Evolutionary conservation across 768 basidiomycete species (phyloP).

Genomic region (Leccinum truebloodii): DNA sequence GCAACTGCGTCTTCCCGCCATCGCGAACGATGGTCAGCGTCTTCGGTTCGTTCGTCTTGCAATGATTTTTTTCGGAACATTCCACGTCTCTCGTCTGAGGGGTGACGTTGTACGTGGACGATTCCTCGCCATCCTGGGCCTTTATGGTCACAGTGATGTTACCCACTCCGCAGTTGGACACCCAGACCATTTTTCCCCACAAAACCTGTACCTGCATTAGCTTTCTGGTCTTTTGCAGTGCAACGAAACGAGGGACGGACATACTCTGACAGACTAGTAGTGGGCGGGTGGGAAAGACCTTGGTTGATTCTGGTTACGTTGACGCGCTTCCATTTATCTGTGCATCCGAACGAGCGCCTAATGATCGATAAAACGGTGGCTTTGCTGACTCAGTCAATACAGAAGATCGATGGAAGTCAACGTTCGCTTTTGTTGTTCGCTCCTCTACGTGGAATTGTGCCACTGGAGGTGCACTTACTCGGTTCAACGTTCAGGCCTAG

Average conservation of each 20-base stretch:
- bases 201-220: neutral
- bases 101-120: neutral
- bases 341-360: neutral
- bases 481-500: neutral
- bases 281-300: neutral
- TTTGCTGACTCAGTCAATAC: neutral
- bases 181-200: slow-evolving; percentile 17
- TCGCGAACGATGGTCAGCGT: slow-evolving; percentile 10
- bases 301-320: neutral
- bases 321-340: neutral
- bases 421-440: neutral
- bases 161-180: slow-evolving; percentile 10
- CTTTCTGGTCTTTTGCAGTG: neutral
- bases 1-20: slow-evolving; percentile 8
- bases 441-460: neutral
- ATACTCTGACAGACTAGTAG: neutral
- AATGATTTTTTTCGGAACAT: neutral
- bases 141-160: slow-evolving; percentile 8
- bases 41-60: slow-evolving; percentile 12
- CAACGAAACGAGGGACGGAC: neutral
- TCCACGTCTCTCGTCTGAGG: slow-evolving; percentile 7
- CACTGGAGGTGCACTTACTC: neutral
- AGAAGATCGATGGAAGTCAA: neutral
- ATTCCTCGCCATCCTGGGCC: slow-evolving; percentile 3
- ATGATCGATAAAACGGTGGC: neutral